Percentiles rank a stretch among this genome's conserved stretches.
phyloP scores from a whole-genome alignment of 306 rosid species.

The Begonia peltatifolia region DNA sequence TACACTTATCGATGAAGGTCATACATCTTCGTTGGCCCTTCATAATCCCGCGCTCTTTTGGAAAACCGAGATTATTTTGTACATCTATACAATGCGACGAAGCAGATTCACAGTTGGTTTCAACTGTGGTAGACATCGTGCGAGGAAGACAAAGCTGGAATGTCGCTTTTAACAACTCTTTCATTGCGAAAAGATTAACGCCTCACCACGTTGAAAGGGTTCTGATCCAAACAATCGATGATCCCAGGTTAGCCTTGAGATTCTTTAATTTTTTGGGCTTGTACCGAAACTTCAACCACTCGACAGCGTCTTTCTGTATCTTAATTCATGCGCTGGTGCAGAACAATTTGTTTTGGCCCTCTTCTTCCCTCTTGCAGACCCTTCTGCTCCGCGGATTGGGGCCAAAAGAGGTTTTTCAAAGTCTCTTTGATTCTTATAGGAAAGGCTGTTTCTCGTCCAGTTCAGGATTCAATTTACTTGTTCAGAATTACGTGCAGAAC shows the following conservation, averaged over 20 bases:
- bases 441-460: conserved; percentile 28
- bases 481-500: conserved; percentile 45
- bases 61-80: no score
- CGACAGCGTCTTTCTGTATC: conserved; percentile 59
- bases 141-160: conserved; percentile 77
- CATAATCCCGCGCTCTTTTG: no score
- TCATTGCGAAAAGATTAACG: conserved; percentile 33
- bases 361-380: conserved; percentile 64
- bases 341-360: conserved; percentile 53
- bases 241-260: conserved; percentile 68
- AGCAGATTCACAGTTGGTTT: conserved; percentile 36
- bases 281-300: conserved; percentile 57
- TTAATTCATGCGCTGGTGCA: conserved; percentile 59
- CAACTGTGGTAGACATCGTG: conserved; percentile 34
- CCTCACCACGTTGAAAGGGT: conserved; percentile 59
- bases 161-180: conserved; percentile 35
- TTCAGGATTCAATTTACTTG: conserved; percentile 67
- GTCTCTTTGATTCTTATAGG: conserved; percentile 25
- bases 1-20: no score
- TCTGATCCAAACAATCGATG: conserved; percentile 33
- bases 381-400: conserved; percentile 48
- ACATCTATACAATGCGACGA: conserved; percentile 8
- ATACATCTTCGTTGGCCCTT: no score
- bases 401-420: conserved; percentile 34
- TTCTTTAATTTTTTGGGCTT: conserved; percentile 88